Evolutionary conservation across 1,284 basidiomycete genomes (phyloP), one percentile per base, ranked within the genome.

Genomic region (Cronartium quercuum): DNA sequence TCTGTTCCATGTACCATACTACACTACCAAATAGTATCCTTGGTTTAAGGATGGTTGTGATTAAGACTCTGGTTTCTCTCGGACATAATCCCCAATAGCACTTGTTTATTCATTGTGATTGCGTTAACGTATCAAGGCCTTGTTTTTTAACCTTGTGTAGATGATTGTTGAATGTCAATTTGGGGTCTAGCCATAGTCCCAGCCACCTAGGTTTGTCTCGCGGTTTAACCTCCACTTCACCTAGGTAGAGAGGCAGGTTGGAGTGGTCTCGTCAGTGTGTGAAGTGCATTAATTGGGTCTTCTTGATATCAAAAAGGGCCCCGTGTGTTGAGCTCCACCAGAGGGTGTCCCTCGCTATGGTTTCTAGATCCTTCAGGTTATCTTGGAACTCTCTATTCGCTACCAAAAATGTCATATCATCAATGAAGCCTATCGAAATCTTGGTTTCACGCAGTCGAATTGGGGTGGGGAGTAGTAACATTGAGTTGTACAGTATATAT

Each of bases 231-330:
- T 24, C 34, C 34, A 13, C 15, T 61, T 61, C 24, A 15, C 58
- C 58, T 24, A 61, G 35, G 21, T 18, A 15, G 35, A 37, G 12
- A 29, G 15, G 15, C 35, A 15, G 21, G 24, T 61, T 24, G 35
- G 21, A 24, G 21, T 61, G 24, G 21, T 34, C 51, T 29, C n/a
- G n/a, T n/a, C 51, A n/a, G n/a, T 34, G 38, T 2, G 65, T 44
- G 65, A 66, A 66, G 18, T 18, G 44, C 66, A 68, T 68, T 18
- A 68, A n/a, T 5, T 40, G 18, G 9, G 51, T 18, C n/a, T 68
- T 68, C 40, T 68, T 57, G 21, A 35, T 21, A 29, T 68, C 66
- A 60, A 68, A 60, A 60, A 69, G 41, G 21, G 57, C 68, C n/a
- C 68, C 58, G 12, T 24, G 35, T 35, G n/a, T n/a, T 35, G 42